Conservation (phyloP, 352 stramenopile species). For the Halophytophthora polymorphica region DNA sequence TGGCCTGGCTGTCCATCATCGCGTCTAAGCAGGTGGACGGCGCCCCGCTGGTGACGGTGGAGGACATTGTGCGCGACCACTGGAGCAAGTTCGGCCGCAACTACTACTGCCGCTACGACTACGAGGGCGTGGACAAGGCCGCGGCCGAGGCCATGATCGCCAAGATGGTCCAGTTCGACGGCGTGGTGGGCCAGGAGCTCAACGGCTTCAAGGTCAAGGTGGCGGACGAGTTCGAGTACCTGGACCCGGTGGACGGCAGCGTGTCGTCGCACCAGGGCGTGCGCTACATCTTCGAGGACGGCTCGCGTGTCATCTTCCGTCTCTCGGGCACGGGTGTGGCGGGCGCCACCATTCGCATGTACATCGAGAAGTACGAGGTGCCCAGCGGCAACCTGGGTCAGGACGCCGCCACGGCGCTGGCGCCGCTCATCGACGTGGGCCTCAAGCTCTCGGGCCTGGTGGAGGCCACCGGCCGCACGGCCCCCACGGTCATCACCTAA, state of each 20-base stretch:
- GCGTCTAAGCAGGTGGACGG: conserved; percentile 84
- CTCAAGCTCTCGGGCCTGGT: conserved; percentile 91
- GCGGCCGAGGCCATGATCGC: conserved; percentile 74
- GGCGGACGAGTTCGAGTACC: conserved; percentile 98
- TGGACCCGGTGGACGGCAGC: conserved; percentile 97
- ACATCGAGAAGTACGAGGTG: conserved; percentile 99
- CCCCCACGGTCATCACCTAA: conserved; percentile 98
- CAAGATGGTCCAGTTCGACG: conserved; percentile 68
- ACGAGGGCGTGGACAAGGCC: conserved; percentile 96
- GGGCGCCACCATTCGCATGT: conserved; percentile 98
- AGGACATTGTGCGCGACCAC: conserved; percentile 95
- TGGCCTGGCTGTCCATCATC: conserved; percentile 98
- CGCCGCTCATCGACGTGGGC: conserved; percentile 90
- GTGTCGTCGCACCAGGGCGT: conserved; percentile 96
- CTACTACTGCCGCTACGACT: conserved; percentile 99
- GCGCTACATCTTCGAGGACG: conserved; percentile 94
- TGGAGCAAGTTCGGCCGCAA: conserved; percentile 97
- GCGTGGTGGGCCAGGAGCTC: conserved; percentile 59
- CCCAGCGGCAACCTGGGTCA: conserved; percentile 80
- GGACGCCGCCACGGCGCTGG: conserved; percentile 74
- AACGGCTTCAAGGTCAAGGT: conserved; percentile 80
- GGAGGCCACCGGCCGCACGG: conserved; percentile 91
- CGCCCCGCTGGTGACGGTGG: conserved; percentile 92
- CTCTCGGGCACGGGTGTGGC: conserved; percentile 97
- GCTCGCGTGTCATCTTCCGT: conserved; percentile 96